Evolutionary conservation across 495 filamentous ascomycete genomes (phyloP).

Genomic region (Xylaria nigripes): DNA sequence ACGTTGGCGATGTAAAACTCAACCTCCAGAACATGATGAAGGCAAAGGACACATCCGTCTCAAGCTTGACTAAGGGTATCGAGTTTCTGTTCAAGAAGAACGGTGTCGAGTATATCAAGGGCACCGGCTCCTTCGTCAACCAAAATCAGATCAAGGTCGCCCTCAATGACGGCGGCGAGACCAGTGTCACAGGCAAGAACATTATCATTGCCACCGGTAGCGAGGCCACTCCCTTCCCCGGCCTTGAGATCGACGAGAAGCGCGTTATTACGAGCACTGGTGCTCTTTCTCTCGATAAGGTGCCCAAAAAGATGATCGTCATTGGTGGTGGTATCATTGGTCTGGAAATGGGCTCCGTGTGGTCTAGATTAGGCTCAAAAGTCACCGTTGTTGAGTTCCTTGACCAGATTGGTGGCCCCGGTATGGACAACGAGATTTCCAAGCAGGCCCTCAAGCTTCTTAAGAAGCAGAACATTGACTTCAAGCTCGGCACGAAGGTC

Average conservation of each 20-base stretch:
- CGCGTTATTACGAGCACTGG: conserved; percentile 93
- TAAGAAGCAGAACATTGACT: conserved; percentile 94
- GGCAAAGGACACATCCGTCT: conserved; percentile 88
- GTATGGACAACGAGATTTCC: conserved; percentile 92
- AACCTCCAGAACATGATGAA: conserved; percentile 95
- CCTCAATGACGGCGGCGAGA: conserved; percentile 82
- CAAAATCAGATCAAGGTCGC: conserved; percentile 89
- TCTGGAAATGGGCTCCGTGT: conserved; percentile 97
- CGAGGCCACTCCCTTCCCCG: conserved; percentile 93
- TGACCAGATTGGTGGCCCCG: conserved; percentile 91
- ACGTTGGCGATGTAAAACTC: conserved; percentile 89
- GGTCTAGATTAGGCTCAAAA: conserved; percentile 85
- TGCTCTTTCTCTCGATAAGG: conserved; percentile 77
- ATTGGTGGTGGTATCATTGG: conserved; percentile 99
- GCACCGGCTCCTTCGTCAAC: conserved; percentile 75
- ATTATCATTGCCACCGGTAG: conserved; percentile 94
- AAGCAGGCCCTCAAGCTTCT: conserved; percentile 91
- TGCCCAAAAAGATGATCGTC: conserved; percentile 95
- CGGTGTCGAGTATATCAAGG: conserved; percentile 92
- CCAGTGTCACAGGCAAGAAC: conserved; percentile 78
- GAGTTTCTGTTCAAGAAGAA: conserved; percentile 99
- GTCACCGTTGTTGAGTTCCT: conserved; percentile 97
- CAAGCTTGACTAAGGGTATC: conserved; percentile 87
- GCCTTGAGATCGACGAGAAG: conserved; percentile 93
- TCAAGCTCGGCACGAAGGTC: conserved; percentile 97